A percentile compares a stretch with the other conserved stretches of the same genome.
These are phyloP conservation scores for Amanita subjunquillea DNA, from an alignment of 768 basidiomycete species.

Conservation along the genomic window DNA sequence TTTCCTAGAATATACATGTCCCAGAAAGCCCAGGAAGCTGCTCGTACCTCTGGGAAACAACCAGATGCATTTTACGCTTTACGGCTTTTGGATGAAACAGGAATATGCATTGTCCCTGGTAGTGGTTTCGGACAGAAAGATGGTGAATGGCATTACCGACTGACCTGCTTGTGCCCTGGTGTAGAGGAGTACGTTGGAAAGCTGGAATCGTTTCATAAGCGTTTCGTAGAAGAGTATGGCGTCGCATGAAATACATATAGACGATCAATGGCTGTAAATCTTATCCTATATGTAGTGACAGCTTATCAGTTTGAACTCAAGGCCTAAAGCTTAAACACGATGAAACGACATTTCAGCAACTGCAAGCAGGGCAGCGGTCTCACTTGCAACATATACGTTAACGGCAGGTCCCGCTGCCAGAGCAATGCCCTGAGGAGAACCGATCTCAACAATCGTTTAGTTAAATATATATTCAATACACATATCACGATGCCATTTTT, in stretches of 20 bases:
- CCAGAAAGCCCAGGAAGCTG: slow-evolving; percentile 60
- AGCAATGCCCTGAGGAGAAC: no score
- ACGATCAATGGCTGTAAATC: no score
- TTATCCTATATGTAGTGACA: no score
- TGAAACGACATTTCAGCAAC: no score
- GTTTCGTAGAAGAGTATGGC: slow-evolving; percentile 25
- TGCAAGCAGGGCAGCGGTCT: no score
- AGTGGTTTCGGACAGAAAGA: slow-evolving; percentile 91
- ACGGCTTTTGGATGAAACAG: slow-evolving; percentile 74
- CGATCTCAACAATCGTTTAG: no score
- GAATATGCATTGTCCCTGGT: slow-evolving; percentile 91
- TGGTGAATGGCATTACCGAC: slow-evolving; percentile 81
- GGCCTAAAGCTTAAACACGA: no score
- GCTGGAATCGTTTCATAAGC: slow-evolving; percentile 44
- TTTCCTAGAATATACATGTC: slow-evolving; percentile 80
- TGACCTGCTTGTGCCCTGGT: slow-evolving; percentile 92
- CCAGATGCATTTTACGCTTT: slow-evolving; percentile 89
- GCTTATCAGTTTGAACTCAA: no score
- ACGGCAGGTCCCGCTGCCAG: no score
- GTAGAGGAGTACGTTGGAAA: slow-evolving; percentile 87
- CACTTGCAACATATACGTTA: no score
- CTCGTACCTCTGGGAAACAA: slow-evolving; percentile 58
- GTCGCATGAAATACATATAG: neutral
- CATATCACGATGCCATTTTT: no score
- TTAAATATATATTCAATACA: no score